Evolutionary conservation across 2,329 filamentous ascomycete species (phyloP).

Genomic region (Podosphaera leucotricha): DNA sequence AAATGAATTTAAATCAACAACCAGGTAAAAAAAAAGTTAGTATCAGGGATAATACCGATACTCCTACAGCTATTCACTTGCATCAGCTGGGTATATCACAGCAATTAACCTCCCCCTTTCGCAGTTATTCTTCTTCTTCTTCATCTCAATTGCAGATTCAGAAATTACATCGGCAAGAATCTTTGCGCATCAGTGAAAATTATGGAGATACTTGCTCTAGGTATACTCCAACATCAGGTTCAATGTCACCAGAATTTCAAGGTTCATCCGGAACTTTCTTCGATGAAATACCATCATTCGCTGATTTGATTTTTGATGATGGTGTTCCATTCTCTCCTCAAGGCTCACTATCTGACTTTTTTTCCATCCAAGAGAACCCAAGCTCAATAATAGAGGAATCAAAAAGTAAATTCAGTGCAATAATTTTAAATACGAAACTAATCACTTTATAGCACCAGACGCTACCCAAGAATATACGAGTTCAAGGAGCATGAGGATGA

Average conservation of each 20-base stretch:
- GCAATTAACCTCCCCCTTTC: neutral
- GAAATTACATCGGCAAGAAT: neutral
- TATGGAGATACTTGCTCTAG: neutral
- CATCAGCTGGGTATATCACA: constrained; percentile 2
- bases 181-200: neutral
- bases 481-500: neutral
- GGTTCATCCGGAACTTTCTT: neutral
- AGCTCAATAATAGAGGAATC: neutral
- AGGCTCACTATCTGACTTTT: neutral
- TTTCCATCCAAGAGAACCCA: neutral
- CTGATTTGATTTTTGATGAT: neutral
- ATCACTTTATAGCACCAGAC: neutral
- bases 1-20: constrained; percentile 7
- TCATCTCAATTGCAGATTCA: constrained; percentile 2
- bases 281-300: neutral
- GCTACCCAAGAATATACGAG: neutral
- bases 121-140: neutral
- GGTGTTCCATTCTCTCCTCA: neutral
- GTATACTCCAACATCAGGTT: neutral
- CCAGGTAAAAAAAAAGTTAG: neutral
- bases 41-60: neutral
- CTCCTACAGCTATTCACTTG: constrained; percentile 1
- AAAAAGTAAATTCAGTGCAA: neutral
- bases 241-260: neutral
- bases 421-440: neutral